Evolutionary conservation across 2,329 filamentous ascomycete genomes (phyloP).

Genomic region (Paecilomyces sp.): DNA sequence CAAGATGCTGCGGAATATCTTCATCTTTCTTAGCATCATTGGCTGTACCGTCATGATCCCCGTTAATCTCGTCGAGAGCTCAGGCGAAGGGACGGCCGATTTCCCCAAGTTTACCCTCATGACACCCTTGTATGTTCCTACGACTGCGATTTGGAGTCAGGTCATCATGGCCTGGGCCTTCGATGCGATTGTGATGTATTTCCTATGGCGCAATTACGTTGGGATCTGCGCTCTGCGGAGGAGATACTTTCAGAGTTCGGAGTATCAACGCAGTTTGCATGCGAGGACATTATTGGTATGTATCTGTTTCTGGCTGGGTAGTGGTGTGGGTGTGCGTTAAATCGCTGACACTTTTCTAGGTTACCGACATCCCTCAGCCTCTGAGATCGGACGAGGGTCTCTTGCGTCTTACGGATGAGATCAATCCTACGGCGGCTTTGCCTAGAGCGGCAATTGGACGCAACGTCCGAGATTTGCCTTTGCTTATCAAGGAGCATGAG

Average conservation of each 20-base stretch:
- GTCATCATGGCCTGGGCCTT: slow-evolving; percentile 57
- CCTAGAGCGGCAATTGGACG: slow-evolving; percentile 77
- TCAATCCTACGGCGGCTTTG: slow-evolving; percentile 70
- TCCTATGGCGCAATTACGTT: slow-evolving; percentile 86
- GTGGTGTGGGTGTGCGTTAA: neutral
- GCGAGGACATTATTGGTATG: slow-evolving; percentile 55
- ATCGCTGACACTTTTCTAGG: slow-evolving; percentile 32
- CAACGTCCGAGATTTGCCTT: slow-evolving; percentile 84
- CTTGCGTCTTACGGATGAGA: slow-evolving; percentile 69
- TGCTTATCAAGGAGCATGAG: slow-evolving; percentile 77
- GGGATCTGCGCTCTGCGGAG: slow-evolving; percentile 64
- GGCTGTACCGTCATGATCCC: slow-evolving; percentile 76
- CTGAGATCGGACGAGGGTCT: slow-evolving; percentile 79
- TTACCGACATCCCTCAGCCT: slow-evolving; percentile 78
- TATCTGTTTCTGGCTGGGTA: neutral
- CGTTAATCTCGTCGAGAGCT: slow-evolving; percentile 58
- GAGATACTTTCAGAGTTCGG: slow-evolving; percentile 73
- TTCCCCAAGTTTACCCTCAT: slow-evolving; percentile 32
- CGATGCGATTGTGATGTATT: slow-evolving; percentile 67
- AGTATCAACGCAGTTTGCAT: slow-evolving; percentile 84
- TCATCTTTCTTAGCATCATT: slow-evolving; percentile 62
- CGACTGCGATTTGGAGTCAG: slow-evolving; percentile 50
- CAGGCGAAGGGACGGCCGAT: slow-evolving; percentile 17
- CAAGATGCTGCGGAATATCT: slow-evolving; percentile 89
- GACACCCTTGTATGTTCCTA: slow-evolving; percentile 46